These are phyloP conservation scores for Brassica carinata DNA, from an alignment of 345 rosid species.

Conservation along the genomic window DNA sequence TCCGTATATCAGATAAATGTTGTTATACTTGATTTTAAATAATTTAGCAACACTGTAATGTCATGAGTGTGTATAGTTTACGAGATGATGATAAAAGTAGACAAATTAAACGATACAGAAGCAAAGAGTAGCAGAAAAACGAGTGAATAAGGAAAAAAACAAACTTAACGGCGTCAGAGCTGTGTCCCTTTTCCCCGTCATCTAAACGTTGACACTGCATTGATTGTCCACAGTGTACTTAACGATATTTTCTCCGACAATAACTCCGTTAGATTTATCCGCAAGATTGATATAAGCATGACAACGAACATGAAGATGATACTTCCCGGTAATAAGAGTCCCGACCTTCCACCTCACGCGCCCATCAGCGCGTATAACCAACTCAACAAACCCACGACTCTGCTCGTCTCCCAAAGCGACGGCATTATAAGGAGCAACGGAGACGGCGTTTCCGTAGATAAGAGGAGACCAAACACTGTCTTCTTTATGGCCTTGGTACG, in stretches of 20 bases:
- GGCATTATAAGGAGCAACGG: slow-evolving; percentile 73
- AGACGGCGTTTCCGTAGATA: slow-evolving; percentile 61
- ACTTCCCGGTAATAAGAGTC: slow-evolving; percentile 52
- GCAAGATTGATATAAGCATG: slow-evolving; percentile 60
- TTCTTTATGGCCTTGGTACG: slow-evolving; percentile 64
- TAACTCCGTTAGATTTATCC: slow-evolving; percentile 40
- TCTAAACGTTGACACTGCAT: slow-evolving; percentile 70
- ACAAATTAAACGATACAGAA: slow-evolving; percentile 2
- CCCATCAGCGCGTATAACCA: slow-evolving; percentile 72
- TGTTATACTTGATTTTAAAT: not conserved
- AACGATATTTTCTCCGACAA: slow-evolving; percentile 42
- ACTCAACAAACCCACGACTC: slow-evolving; percentile 44
- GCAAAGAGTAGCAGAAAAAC: slow-evolving; percentile 5
- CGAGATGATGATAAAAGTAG: not conserved
- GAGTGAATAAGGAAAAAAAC: not conserved
- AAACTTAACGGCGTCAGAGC: slow-evolving; percentile 19
- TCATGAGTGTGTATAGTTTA: not conserved
- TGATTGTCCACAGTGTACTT: not conserved
- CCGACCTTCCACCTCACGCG: slow-evolving; percentile 84
- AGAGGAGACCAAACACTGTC: slow-evolving; percentile 78
- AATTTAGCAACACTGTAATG: not conserved
- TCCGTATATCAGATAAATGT: not conserved
- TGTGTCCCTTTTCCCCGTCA: not conserved
- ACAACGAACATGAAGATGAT: slow-evolving; percentile 65
- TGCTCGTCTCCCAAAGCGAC: slow-evolving; percentile 52